phyloP scores from a whole-genome alignment of 2,329 filamentous ascomycete genomes.

The Exophiala mesophila region DNA sequence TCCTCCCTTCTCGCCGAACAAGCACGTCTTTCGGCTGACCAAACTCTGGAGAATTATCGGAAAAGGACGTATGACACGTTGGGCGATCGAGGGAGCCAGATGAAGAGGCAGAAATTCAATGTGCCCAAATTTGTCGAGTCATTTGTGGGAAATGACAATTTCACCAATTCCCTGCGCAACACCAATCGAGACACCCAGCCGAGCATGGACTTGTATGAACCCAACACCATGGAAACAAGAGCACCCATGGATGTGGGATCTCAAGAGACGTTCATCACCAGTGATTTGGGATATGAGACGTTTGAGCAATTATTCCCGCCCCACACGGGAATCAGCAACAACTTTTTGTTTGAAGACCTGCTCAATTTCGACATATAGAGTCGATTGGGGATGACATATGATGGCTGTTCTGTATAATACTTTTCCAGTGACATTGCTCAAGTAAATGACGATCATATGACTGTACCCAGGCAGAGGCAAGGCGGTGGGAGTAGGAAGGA shows the following conservation, averaged over 20 bases:
- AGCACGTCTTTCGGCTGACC: constrained; percentile 22
- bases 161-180: constrained; percentile 17
- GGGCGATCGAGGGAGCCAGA: constrained; percentile 7
- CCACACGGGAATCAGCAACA: constrained; percentile 24
- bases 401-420: too few relatives aligned
- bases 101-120: constrained; percentile 26
- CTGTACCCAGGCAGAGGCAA: too few relatives aligned
- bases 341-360: constrained; percentile 25
- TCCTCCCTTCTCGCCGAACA: constrained; percentile 25
- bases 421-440: too few relatives aligned
- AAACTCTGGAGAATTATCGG: constrained; percentile 23
- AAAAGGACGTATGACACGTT: constrained; percentile 19
- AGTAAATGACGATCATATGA: too few relatives aligned
- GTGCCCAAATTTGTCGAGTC: constrained; percentile 25
- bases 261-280: constrained; percentile 12
- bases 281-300: constrained; percentile 19
- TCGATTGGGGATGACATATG: too few relatives aligned
- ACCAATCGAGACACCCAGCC: constrained; percentile 12
- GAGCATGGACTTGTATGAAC: constrained; percentile 16
- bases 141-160: constrained; percentile 23
- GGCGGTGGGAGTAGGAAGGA: too few relatives aligned
- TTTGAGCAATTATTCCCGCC: constrained; percentile 24
- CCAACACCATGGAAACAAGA: constrained; percentile 8
- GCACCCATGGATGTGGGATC: constrained; percentile 5
- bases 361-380: constrained; percentile 20